These are phyloP conservation scores for Marvania coccoides DNA, from an alignment of 139 green algal genomes.

Conservation along the genomic window DNA sequence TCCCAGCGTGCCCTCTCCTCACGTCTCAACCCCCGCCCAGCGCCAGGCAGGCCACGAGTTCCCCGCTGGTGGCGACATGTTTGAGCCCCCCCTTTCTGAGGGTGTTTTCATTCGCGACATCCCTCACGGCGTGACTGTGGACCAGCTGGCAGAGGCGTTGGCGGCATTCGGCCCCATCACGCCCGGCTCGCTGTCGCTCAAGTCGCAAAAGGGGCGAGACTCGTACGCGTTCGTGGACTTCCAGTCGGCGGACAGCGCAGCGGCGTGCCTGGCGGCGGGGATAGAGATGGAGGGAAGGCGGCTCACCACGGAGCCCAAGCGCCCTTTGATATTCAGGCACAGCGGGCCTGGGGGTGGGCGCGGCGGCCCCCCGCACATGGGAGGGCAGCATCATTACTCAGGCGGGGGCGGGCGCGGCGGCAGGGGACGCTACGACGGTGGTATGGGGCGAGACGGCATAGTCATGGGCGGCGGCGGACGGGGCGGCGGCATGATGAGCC, in stretches of 20 bases:
- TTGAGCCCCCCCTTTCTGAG: not conserved
- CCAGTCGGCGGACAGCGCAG: constrained; percentile 11
- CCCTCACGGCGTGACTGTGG: constrained; percentile 9
- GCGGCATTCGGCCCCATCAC: constrained; percentile 24
- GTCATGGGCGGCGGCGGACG: too few relatives aligned
- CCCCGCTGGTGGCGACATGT: too few relatives aligned
- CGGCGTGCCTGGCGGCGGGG: not conserved
- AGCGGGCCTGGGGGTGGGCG: too few relatives aligned
- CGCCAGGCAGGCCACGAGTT: too few relatives aligned
- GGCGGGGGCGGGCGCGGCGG: too few relatives aligned
- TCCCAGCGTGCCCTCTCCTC: not conserved
- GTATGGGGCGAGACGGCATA: too few relatives aligned
- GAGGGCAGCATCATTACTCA: too few relatives aligned
- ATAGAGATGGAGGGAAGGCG: not conserved
- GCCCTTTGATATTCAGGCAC: constrained; percentile 10
- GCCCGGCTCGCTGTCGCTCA: constrained; percentile 18
- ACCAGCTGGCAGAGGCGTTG: constrained; percentile 29
- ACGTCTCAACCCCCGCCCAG: too few relatives aligned
- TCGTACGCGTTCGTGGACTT: constrained; percentile 53
- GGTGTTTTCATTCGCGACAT: constrained; percentile 24
- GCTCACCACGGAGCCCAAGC: constrained; percentile 4
- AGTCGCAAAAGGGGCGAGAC: constrained; percentile 32
- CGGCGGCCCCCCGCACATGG: too few relatives aligned
- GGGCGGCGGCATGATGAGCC: too few relatives aligned
- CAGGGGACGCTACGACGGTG: too few relatives aligned